Base-by-base conservation (phyloP, 208 protist genomes). In the Trypanosoma theileri region DNA sequence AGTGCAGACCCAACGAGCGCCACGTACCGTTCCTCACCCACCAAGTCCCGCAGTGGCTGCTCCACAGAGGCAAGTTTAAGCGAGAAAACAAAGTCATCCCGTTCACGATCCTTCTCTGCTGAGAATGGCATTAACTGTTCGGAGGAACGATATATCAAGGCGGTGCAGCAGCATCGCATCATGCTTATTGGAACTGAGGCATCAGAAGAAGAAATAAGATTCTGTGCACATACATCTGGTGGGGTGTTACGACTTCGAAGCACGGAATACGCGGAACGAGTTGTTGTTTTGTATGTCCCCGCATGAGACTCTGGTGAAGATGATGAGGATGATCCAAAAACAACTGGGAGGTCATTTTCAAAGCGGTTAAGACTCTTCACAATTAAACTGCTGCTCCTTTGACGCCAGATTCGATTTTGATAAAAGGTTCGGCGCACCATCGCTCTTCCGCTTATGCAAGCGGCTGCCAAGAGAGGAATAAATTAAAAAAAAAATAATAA, bases 221-320 rank as follows among this genome's bases (percentile, higher is more conserved):
- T 68, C 17, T 76, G 50, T 6, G 79, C 74, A 51, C 88, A 94
- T 35, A 61, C 61, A 12, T 71, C 79, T 8, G 75, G 76, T 13
- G 59, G 50, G 3, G 59, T 69, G 19, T 80, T 76, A 22, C 78
- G 77, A 24, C 77, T 83, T 17, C 85, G 68, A 17, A 94, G 69
- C 16, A 91, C 78, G 0, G 88, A 76, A 50, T 85, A 94, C 3
- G 85, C 79, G 3, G 88, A 94, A n/a, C 88, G 88, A 59, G 52
- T 57, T 1, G 44, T 35, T 17, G 66, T 76, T 17, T 0, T 72
- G 56, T 41, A 54, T 21, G 54, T 65, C 64, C 45, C 62, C 17
- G 13, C 28, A 19, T 45, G 16, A 17, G 14, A 19, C 1, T 19
- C 44, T 12, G 21, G n/a, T 13, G 35, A 13, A 7, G 55, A 21